Evolutionary conservation across 2,329 filamentous ascomycete species (phyloP), one percentile per base, ranked within the genome.

Genomic region (Colletotrichum noveboracense): DNA sequence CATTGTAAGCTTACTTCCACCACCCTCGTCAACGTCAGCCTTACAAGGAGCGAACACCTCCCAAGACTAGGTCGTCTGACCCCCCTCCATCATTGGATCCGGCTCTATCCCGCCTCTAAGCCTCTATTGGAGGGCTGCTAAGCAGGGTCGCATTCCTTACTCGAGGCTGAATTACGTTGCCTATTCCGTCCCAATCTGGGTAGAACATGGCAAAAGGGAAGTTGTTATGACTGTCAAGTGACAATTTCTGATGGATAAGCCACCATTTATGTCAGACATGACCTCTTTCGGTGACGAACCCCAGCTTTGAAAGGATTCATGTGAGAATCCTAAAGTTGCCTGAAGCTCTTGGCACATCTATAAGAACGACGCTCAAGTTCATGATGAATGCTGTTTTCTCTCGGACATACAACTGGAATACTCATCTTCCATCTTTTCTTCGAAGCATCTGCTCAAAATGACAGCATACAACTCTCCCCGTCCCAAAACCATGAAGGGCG

Each of bases 401-500:
- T 21, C 6, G n/a, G 6, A 21, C n/a, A 18, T 21, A 16, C 21
- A 7, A 28, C 0, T 24, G 24, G 7, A 61, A 8, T 32, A 2
- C 5, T 3, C 4, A 24, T 60, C 28, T 28, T 16, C 18, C 9
- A 61, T 61, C 10, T 61, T 12, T 21, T 21, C n/a, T 13, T 61
- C 18, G 16, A n/a, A 61, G 5, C 3, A 58, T 16, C 28, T 21
- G 6, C 28, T 61, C 7, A 32, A 12, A 61, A 72, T 73, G 70
- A 26, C 65, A 3, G 26, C 36, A 24, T 52, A 61, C 16, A 43
- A 61, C 6, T 12, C 36, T 9, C 18, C 55, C 6, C 66, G 28
- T 3, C 69, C 60, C 34, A 75, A 73, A 21, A 70, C 70, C 16
- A 76, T 76, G 74, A 60, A 52, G 10, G 70, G 69, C 14, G 74